These are phyloP conservation scores for Cordyceps cicadae DNA, from an alignment of 2,329 filamentous ascomycete genomes.

Conservation along the genomic window DNA sequence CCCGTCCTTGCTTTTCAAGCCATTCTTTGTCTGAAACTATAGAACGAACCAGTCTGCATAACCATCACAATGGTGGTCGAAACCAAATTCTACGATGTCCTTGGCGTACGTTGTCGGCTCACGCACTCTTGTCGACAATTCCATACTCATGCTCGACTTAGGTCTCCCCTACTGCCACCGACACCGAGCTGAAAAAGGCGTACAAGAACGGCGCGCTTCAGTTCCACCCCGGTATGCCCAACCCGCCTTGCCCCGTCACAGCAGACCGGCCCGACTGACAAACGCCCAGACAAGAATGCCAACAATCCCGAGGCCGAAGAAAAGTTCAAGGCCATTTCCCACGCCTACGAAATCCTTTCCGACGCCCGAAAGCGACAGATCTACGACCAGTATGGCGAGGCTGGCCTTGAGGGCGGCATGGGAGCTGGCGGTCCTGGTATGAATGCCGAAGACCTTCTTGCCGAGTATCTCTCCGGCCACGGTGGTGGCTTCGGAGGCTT, in stretches of 20 bases:
- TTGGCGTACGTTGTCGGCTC: slow-evolving; percentile 53
- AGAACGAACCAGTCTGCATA: not conserved
- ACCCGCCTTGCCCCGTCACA: not conserved
- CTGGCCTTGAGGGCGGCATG: slow-evolving; percentile 83
- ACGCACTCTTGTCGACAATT: not conserved
- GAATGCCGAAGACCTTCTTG: slow-evolving; percentile 92
- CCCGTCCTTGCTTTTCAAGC: not conserved
- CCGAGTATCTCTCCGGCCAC: slow-evolving; percentile 69
- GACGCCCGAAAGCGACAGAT: slow-evolving; percentile 84
- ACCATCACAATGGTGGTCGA: slow-evolving; percentile 63
- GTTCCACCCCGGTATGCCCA: slow-evolving; percentile 66
- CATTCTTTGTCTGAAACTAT: not conserved
- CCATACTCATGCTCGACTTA: slow-evolving; percentile 25
- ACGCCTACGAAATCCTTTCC: slow-evolving; percentile 90
- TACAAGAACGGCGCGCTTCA: slow-evolving; percentile 80
- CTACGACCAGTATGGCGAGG: slow-evolving; percentile 97
- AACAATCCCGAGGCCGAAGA: slow-evolving; percentile 89
- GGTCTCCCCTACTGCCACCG: slow-evolving; percentile 71
- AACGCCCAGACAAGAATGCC: slow-evolving; percentile 76
- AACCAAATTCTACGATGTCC: slow-evolving; percentile 68
- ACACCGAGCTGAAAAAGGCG: slow-evolving; percentile 82
- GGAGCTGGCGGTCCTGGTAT: slow-evolving; percentile 65
- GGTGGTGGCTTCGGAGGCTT: not conserved
- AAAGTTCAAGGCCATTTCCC: slow-evolving; percentile 96
- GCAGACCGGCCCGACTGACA: slow-evolving; percentile 13